Evolutionary conservation across 2,329 filamentous ascomycete genomes (phyloP).

Genomic region (Dactylonectria macrodidyma): DNA sequence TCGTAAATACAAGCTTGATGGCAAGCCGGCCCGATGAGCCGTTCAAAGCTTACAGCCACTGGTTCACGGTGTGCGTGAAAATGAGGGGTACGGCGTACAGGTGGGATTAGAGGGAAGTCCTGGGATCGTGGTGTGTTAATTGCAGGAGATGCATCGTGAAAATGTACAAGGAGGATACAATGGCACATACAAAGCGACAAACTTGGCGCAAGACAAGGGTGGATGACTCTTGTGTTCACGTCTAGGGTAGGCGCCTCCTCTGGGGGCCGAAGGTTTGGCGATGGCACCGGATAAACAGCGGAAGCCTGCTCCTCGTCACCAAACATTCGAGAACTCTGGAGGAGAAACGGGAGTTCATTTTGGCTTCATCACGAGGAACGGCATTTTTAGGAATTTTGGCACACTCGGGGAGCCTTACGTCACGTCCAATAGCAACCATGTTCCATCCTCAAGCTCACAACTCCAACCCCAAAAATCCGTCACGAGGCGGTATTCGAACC

Average conservation of each 20-base stretch:
- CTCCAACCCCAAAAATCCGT: conserved; percentile 32
- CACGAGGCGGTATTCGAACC: conserved; percentile 45
- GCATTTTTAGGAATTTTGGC: neutral
- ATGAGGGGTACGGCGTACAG: conserved; percentile 12
- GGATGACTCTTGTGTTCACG: too few species aligned
- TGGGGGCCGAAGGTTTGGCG: too few species aligned
- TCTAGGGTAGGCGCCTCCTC: too few species aligned
- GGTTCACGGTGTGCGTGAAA: neutral
- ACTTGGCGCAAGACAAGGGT: neutral
- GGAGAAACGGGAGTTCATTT: neutral
- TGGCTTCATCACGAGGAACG: neutral
- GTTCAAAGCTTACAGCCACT: neutral
- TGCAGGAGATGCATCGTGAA: neutral
- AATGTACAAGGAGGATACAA: neutral
- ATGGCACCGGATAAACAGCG: neutral
- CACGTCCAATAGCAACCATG: neutral
- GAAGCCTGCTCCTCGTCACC: neutral
- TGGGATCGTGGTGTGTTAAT: neutral
- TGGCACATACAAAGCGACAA: neutral
- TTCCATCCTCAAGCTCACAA: neutral
- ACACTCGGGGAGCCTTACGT: neutral
- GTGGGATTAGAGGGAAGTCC: neutral
- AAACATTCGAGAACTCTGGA: neutral
- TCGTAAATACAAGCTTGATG: neutral
- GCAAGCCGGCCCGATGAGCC: conserved; percentile 11